These are phyloP conservation scores for Thuidium tamariscinum DNA, from an alignment of 225 moss, liverwort and hornwort species.

Conservation along the genomic window DNA sequence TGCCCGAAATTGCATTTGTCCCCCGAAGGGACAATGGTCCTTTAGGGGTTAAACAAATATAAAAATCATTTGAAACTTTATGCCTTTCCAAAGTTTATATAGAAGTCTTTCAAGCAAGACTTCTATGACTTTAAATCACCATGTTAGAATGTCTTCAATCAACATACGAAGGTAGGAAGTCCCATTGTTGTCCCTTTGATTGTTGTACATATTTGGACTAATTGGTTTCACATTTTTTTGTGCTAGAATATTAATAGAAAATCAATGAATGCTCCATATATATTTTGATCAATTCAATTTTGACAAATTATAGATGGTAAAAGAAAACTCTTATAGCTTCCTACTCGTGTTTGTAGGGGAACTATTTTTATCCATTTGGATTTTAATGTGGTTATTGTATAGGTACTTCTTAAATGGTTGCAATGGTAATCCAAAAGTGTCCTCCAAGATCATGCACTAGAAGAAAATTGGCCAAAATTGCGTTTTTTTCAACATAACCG, in stretches of 20 bases:
- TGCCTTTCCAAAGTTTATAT: accelerated
- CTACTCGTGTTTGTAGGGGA: accelerated
- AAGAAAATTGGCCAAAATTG: no score
- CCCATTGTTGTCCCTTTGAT: background rate
- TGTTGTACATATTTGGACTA: background rate
- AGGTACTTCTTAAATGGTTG: background rate
- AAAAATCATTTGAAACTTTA: background rate
- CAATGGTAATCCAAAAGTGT: background rate
- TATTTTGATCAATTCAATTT: background rate
- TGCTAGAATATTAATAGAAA: background rate
- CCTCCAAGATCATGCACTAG: accelerated
- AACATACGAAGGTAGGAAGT: background rate
- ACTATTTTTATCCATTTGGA: background rate
- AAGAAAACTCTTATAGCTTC: background rate
- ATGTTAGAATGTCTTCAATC: background rate
- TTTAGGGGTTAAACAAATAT: background rate
- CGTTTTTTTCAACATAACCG: no score
- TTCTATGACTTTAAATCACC: background rate
- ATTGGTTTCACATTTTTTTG: background rate
- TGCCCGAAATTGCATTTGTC: no score
- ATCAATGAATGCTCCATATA: background rate
- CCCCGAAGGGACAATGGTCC: no score
- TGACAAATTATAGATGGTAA: background rate
- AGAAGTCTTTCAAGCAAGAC: background rate
- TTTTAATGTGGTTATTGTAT: background rate